A percentile compares a stretch with the other conserved stretches of the same genome.
phyloP scores from a whole-genome alignment of 331 rosid species.

The Erythrophleum ivorense region DNA sequence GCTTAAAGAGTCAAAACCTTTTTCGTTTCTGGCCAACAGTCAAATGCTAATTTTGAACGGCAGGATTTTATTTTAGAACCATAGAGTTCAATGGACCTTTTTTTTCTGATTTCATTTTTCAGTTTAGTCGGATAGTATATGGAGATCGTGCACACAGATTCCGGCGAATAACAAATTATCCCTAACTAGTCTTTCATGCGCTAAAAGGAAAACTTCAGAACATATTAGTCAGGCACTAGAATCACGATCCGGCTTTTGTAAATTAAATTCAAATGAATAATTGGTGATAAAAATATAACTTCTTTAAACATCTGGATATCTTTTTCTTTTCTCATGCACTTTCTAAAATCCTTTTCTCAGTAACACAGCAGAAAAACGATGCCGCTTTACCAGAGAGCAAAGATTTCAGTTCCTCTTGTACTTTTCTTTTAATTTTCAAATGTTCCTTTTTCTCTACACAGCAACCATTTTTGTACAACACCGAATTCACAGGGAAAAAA shows the following conservation, averaged over 20 bases:
- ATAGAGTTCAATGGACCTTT: neutral
- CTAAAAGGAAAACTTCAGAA: neutral
- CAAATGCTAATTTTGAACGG: neutral
- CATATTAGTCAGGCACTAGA: neutral
- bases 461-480: constrained; percentile 44
- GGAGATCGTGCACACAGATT: neutral
- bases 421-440: neutral
- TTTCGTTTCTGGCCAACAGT: neutral
- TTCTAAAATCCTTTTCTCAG: neutral
- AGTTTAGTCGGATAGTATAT: neutral
- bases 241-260: neutral
- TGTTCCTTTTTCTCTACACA: constrained; percentile 30
- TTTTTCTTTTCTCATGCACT: neutral
- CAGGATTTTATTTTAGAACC: neutral
- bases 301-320: neutral
- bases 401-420: neutral
- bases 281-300: neutral
- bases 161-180: too few species aligned
- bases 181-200: too few species aligned
- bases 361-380: neutral
- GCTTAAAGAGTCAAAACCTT: neutral
- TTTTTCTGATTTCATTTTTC: neutral
- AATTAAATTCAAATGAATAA: neutral
- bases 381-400: neutral
- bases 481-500: constrained; percentile 18